Evolutionary conservation across 1,284 basidiomycete species (phyloP).

Genomic region (Malassezia caprae): DNA sequence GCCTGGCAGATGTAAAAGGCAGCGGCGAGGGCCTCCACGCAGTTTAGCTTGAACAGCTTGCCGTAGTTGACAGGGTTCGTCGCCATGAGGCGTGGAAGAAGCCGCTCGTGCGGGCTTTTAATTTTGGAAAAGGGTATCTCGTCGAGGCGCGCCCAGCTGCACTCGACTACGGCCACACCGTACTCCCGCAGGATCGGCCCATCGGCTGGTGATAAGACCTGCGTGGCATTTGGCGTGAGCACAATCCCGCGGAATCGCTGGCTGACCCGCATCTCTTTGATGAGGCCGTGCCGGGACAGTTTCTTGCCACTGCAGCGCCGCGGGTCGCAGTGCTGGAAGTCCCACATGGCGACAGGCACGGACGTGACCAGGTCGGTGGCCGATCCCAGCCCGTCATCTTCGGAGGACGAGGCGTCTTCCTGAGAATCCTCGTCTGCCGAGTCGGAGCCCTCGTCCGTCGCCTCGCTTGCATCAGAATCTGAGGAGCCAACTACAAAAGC

Average conservation of each 20-base stretch:
- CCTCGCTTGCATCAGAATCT: not conserved
- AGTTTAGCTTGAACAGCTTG: constrained; percentile 44
- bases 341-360: constrained; percentile 50
- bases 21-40: constrained; percentile 42
- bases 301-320: constrained; percentile 90
- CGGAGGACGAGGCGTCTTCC: constrained; percentile 2
- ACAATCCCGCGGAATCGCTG: constrained; percentile 82
- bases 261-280: constrained; percentile 73
- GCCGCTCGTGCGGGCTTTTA: constrained; percentile 77
- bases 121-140: constrained; percentile 92
- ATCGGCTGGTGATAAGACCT: constrained; percentile 72
- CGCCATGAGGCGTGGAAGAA: constrained; percentile 51
- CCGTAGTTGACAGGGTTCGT: constrained; percentile 46
- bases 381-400: constrained; percentile 4
- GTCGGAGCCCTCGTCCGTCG: not conserved
- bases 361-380: constrained; percentile 5
- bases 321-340: constrained; percentile 95
- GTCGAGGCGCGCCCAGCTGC: constrained; percentile 87
- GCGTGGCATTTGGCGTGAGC: constrained; percentile 80
- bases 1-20: constrained; percentile 35
- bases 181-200: constrained; percentile 64
- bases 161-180: constrained; percentile 90
- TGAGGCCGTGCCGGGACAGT: constrained; percentile 71
- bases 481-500: not conserved
- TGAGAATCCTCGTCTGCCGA: constrained; percentile 16